Conservation (phyloP, 164 flowering plant genomes). For the Vitis labrusca region DNA sequence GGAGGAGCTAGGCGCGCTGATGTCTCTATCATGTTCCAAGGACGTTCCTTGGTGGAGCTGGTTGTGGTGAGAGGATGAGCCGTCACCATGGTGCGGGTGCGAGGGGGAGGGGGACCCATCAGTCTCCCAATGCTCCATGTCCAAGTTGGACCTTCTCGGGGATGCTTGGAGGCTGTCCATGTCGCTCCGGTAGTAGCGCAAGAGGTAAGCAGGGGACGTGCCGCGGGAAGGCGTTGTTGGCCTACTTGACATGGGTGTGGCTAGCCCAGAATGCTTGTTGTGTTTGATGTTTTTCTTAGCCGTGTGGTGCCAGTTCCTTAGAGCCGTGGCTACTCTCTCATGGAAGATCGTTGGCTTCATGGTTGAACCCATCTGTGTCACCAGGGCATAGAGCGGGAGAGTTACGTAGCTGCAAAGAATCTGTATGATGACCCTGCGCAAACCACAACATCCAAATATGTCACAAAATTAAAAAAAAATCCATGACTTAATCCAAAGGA, state of each 20-base stretch:
- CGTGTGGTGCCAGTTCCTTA: slow-evolving; percentile 64
- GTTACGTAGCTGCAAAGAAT: slow-evolving; percentile 80
- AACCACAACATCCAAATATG: too few relatives aligned
- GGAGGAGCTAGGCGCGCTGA: slow-evolving; percentile 10
- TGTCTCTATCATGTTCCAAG: slow-evolving; percentile 12
- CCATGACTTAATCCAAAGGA: not conserved
- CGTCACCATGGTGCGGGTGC: slow-evolving; percentile 26
- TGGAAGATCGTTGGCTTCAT: slow-evolving; percentile 81
- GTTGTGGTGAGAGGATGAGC: slow-evolving; percentile 24
- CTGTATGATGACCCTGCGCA: slow-evolving; percentile 49
- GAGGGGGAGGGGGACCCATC: slow-evolving; percentile 41
- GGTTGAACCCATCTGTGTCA: slow-evolving; percentile 90
- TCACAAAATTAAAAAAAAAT: too few relatives aligned
- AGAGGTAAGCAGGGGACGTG: slow-evolving; percentile 59
- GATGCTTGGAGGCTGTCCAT: slow-evolving; percentile 43
- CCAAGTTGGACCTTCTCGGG: slow-evolving; percentile 37
- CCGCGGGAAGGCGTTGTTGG: slow-evolving; percentile 48
- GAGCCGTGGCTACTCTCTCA: slow-evolving; percentile 62
- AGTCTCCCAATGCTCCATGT: slow-evolving; percentile 33
- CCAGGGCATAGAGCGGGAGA: slow-evolving; percentile 86
- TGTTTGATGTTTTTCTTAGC: slow-evolving; percentile 62
- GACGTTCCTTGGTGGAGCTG: not conserved
- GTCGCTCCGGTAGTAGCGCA: slow-evolving; percentile 37
- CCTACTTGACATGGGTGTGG: slow-evolving; percentile 55
- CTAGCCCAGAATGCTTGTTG: slow-evolving; percentile 21